Evolutionary conservation across 331 rosid genomes (phyloP), one percentile per base, ranked within the genome.

Genomic region (Rosa hybrid): DNA sequence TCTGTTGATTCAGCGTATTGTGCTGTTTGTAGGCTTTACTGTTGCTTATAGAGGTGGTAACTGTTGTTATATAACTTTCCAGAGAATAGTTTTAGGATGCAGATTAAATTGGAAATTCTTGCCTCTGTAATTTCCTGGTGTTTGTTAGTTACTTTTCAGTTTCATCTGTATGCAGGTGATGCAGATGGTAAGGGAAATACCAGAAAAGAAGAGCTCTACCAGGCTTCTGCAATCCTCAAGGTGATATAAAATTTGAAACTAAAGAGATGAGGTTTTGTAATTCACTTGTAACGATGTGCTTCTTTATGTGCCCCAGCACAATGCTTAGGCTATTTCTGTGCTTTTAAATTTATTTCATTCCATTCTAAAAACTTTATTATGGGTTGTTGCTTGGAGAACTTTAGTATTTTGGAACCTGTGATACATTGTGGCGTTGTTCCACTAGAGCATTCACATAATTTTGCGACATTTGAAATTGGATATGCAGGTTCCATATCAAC

Each of bases 201-300:
- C 45, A 90, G 98, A 84, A 90, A 89, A 87, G 85, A 83, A 82
- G 98, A 95, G 80, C 89, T 95, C 57, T 88, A 76, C 89, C 92
- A 81, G 77, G 98, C 98, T 79, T 92, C 96, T 89, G 89, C 89
- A 75, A 75, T 86, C 68, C 98, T 92, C 79, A 90, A 91, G 98
- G 98, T 92, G 77, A 87, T 76, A 78, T 85, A 23, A 59, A 84
- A 71, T 79, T 38, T 71, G 2, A 27, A 56, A 74, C 60, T 44
- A 25, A 27, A 77, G 68, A 18, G 63, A 67, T 81, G 14, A 60
- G 62, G 54, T 14, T 78, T 74, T 80, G 17, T 68, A 80, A 62
- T 48, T 70, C 9, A 45, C 77, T 50, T 12, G 39, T 16, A 6
- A 46, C 73, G 30, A 27, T 57, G 41, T 14, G n/a, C 65, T 17